Evolutionary conservation across 2,329 filamentous ascomycete genomes (phyloP), one percentile per base, ranked within the genome.

Genomic region (Fusarium sublunatum): DNA sequence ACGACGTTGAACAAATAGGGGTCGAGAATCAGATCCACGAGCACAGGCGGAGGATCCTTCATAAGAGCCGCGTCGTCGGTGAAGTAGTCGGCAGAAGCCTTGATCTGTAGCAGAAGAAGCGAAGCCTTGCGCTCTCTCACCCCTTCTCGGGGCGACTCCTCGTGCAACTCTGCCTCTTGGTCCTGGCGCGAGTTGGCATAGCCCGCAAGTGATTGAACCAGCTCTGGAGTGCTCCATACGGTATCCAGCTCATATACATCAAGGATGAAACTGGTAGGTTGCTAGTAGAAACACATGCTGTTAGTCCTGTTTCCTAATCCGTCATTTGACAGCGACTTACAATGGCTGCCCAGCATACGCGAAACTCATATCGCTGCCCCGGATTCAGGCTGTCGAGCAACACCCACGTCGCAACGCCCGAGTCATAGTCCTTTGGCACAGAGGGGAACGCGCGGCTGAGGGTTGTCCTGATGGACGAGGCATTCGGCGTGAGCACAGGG

Each of bases 291-390:
- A 51, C 25, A 29, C 3, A 11, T 25, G 13, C 24, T 5, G 40
- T 69, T 49, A 69, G 56, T 4, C 31, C 12, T n/a, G 13, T 7
- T n/a, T 13, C 4, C 4, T 31, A 2, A 10, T 11, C 10, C 6
- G 31, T 12, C 13, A 12, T 34, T 34, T 34, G 31, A n/a, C 24
- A 19, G 19, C 39, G 29, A 83, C 91, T 77, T 83, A 97, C 94
- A 59, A 90, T 95, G 36, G 95, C 95, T 58, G 92, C 84, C 93
- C 94, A 99, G 79, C 94, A 98, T 58, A 97, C 83, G 51, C 95
- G 88, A 44, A 96, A 85, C 80, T 99, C 95, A 81, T 98, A 97
- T 65, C 93, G 86, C 71, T 90, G 89, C 10, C 87, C 86, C 32
- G 86, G 83, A n/a, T 78, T 82, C 51, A 99, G 81, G 31, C 83